Evolutionary conservation across 345 rosid species (phyloP).

Genomic region (Camelina hispida): DNA sequence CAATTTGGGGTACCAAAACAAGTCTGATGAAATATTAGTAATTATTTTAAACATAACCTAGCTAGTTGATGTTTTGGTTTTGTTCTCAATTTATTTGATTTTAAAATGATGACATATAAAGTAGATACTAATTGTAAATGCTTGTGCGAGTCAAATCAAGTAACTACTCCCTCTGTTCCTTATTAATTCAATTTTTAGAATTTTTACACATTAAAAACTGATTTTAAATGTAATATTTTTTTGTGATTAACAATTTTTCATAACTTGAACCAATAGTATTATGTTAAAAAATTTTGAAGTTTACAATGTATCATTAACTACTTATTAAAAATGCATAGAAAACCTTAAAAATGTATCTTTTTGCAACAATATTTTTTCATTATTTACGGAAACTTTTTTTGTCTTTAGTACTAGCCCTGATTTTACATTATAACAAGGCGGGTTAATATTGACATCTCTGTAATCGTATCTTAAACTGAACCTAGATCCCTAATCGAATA

Average conservation of each 20-base stretch:
- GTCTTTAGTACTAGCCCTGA: slow-evolving; percentile 16
- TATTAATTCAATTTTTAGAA: no score
- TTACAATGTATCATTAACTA: no score
- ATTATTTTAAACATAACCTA: no score
- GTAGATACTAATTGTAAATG: not conserved
- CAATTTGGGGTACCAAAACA: not conserved
- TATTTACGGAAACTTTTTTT: slow-evolving; percentile 4
- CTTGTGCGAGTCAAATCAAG: not conserved
- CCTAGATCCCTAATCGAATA: slow-evolving; percentile 23
- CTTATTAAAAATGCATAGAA: no score
- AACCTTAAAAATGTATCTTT: no score
- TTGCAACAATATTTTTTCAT: not conserved
- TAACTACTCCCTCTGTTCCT: not conserved
- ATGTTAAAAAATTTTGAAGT: no score
- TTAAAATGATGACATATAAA: not conserved
- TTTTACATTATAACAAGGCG: slow-evolving; percentile 16
- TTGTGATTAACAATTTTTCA: no score
- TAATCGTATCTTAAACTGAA: slow-evolving; percentile 23
- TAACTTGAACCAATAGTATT: no score
- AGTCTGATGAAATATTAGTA: not conserved
- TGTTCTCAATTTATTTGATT: not conserved
- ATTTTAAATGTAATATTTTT: no score
- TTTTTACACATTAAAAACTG: no score
- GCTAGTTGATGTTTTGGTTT: not conserved
- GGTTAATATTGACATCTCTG: slow-evolving; percentile 14